Base-by-base conservation (phyloP, 805 yeast genomes). In the Lipomyces yamanashiensis region DNA sequence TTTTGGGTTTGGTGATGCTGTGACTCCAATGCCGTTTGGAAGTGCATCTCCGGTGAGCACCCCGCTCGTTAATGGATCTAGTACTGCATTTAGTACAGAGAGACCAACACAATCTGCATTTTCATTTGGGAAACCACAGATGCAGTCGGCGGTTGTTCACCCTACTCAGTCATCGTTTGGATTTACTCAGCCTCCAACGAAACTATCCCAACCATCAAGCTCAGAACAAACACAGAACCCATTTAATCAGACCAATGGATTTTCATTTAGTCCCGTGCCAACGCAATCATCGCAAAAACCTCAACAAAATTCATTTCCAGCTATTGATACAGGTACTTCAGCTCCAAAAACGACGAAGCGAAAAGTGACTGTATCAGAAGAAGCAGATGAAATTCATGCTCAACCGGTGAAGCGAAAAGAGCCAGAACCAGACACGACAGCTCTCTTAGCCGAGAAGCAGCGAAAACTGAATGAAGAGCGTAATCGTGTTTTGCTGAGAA, bases 391-490 rank as follows among this genome's bases (percentile, higher is more conserved):
- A 40, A 47, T 17, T 10, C 47, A 19, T 6, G 36, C 10, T 15
- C 41, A 12, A 33, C 37, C 49, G 8, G 15, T 4, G 43, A 28
- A 15, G 19, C n/a, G 48, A 43, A 21, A 33, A 9, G 49, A 10
- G 33, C 40, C 50, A 12, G 40, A 21, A 4, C 50, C 61, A 12
- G 37, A 13, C 2, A 51, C 39, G 21, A 23, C 43, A 12, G 51
- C 40, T n/a, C 3, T 33, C 1, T 15, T 28, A 2, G 23, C 17
- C 9, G 58, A 23, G 7, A 44, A 41, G n/a, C 53, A 52, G 39
- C 28, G 39, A 34, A 51, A 53, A 37, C 59, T 45, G 3, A 36
- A 33, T 8, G 52, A 40, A n/a, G 54, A 33, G 48, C 52, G 58
- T 15, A 55, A 53, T 44, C 39, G 43, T 23, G 44, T 17, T 28